Percentiles rank a stretch among this genome's conserved stretches.
These are phyloP conservation scores for Sapria himalayana DNA, from an alignment of 345 rosid genomes.

Conservation along the genomic window DNA sequence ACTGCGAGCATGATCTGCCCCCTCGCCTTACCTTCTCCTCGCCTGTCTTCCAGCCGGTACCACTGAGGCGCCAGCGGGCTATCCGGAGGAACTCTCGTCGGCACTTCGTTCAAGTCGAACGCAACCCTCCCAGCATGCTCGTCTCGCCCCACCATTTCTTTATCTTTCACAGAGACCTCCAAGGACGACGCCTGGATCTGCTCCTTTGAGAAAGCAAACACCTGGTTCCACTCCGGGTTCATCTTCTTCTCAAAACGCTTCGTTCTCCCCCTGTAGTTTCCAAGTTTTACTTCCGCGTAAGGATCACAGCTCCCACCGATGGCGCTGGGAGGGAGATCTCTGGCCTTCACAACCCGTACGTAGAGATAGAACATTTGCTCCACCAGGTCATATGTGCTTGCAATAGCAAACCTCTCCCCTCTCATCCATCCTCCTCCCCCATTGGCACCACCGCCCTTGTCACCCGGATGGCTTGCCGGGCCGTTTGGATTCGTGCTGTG, in stretches of 20 bases:
- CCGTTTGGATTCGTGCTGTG: too few species aligned
- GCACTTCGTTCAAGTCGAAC: slow-evolving; percentile 65
- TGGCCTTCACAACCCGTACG: slow-evolving; percentile 58
- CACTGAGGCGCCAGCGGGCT: slow-evolving; percentile 89
- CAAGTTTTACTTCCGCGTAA: slow-evolving; percentile 74
- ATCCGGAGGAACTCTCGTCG: slow-evolving; percentile 88
- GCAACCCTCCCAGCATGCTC: slow-evolving; percentile 53
- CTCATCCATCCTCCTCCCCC: slow-evolving; percentile 79
- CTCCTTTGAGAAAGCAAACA: slow-evolving; percentile 72
- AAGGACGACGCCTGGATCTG: slow-evolving; percentile 52
- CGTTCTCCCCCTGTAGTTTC: slow-evolving; percentile 82
- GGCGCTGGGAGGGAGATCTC: slow-evolving; percentile 42
- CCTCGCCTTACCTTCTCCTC: slow-evolving; percentile 49
- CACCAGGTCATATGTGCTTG: slow-evolving; percentile 57
- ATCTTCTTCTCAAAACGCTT: slow-evolving; percentile 48
- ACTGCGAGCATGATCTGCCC: slow-evolving; percentile 82
- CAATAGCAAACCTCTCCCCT: slow-evolving; percentile 33
- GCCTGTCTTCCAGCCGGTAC: slow-evolving; percentile 55
- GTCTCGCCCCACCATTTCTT: slow-evolving; percentile 54
- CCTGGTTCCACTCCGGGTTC: slow-evolving; percentile 87
- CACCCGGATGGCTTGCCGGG: too few species aligned
- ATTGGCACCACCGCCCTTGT: slow-evolving; percentile 20
- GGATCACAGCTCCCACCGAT: slow-evolving; percentile 64
- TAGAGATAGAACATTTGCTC: slow-evolving; percentile 67
- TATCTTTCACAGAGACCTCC: slow-evolving; percentile 54